Conservation (phyloP, 129 eudicot species). For the Pittosporum tobira region DNA sequence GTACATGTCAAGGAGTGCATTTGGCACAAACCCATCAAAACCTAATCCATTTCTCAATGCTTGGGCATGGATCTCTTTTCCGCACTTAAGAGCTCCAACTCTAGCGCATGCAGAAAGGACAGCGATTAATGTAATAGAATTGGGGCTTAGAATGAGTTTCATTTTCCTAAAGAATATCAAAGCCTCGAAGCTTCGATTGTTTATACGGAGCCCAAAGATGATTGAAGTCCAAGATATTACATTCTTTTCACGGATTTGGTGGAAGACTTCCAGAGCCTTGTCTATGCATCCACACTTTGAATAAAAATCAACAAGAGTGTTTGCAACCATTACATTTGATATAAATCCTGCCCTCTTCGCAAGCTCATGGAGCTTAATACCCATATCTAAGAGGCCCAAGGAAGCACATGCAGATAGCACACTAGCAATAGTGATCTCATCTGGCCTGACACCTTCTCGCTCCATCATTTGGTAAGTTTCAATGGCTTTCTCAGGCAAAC, state of each 20-base stretch:
- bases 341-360: conserved; percentile 51
- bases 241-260: conserved; percentile 54
- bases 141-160: conserved; percentile 47
- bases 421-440: conserved; percentile 71
- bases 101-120: conserved; percentile 72
- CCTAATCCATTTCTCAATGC: conserved; percentile 49
- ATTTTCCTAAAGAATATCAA: conserved; percentile 58
- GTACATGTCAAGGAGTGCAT: conserved; percentile 80
- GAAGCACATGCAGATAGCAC: conserved; percentile 87
- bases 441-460: conserved; percentile 46
- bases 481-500: conserved; percentile 59
- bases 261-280: conserved; percentile 79
- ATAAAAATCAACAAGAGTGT: conserved; percentile 62
- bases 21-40: conserved; percentile 55
- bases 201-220: conserved; percentile 59
- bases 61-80: conserved; percentile 81
- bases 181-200: conserved; percentile 60
- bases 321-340: conserved; percentile 50
- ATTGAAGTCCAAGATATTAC: conserved; percentile 82
- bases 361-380: conserved; percentile 55
- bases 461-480: conserved; percentile 58
- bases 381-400: conserved; percentile 44
- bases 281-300: conserved; percentile 74
- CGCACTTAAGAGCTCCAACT: conserved; percentile 69
- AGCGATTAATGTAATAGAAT: conserved; percentile 56